Evolutionary conservation across 495 filamentous ascomycete species (phyloP).

Genomic region (Chaetomium fimeti): DNA sequence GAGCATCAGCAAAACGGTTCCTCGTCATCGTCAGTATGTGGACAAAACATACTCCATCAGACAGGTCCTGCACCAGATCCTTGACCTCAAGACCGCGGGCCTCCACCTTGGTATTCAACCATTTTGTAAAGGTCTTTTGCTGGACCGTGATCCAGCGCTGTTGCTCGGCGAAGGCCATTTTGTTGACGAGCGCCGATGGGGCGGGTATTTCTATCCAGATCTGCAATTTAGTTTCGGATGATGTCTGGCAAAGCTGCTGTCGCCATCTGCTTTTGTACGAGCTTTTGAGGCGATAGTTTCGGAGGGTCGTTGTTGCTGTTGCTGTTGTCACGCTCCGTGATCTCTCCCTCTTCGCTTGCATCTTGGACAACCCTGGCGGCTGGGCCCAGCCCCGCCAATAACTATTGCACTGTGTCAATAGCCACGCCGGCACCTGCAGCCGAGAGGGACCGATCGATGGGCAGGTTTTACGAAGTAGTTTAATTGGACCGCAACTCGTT

Average conservation of each 20-base stretch:
- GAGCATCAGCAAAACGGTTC: constrained; percentile 6
- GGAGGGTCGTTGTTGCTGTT: neutral
- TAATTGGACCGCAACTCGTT: constrained; percentile 9
- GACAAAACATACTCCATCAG: constrained; percentile 73
- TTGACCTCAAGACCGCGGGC: constrained; percentile 70
- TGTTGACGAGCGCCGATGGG: constrained; percentile 29
- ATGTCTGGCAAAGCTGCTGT: constrained; percentile 17
- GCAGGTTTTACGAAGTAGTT: constrained; percentile 11
- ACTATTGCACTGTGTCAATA: constrained; percentile 19
- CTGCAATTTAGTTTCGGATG: constrained; percentile 13
- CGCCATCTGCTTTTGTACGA: constrained; percentile 18
- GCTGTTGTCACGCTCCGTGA: constrained; percentile 10
- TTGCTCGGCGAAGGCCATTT: constrained; percentile 60
- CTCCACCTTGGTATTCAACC: constrained; percentile 94
- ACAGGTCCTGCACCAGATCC: constrained; percentile 82
- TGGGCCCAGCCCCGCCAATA: constrained; percentile 11
- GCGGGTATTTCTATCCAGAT: constrained; percentile 19
- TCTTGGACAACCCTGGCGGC: constrained; percentile 1
- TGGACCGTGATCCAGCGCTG: constrained; percentile 95
- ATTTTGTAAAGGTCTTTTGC: constrained; percentile 99
- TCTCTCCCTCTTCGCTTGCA: constrained; percentile 8
- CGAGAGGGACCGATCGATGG: constrained; percentile 14
- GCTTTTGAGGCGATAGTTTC: constrained; percentile 12
- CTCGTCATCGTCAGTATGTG: neutral
- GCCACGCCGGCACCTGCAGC: neutral